Conservation (phyloP, 2,329 filamentous ascomycete species). For the Trichoderma afroharzianum region DNA sequence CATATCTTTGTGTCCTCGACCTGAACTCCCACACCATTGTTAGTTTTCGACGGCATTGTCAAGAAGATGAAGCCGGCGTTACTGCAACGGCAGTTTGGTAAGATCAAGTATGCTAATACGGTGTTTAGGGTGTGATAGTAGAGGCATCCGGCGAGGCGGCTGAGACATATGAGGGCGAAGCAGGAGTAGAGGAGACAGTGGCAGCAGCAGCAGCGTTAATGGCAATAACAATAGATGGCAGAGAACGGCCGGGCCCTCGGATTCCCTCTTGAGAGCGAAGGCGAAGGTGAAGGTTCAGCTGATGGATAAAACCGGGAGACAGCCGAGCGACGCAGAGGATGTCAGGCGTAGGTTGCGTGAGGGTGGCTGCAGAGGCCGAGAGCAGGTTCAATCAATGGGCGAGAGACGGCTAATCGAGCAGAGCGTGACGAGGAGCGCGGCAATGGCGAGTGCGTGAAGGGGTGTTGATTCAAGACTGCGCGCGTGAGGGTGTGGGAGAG, state of each 20-base stretch:
- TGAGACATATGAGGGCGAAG: conserved; percentile 18
- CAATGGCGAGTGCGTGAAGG: conserved; percentile 1
- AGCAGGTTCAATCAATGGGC: background rate
- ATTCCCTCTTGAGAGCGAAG: background rate
- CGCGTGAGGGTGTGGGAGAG: conserved; percentile 13
- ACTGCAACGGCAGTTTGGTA: conserved; percentile 5
- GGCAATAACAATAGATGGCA: background rate
- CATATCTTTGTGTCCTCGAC: conserved; percentile 95
- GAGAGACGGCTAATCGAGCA: background rate
- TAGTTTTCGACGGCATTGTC: conserved; percentile 44
- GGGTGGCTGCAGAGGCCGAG: conserved; percentile 1
- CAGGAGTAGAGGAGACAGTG: background rate
- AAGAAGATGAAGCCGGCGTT: background rate
- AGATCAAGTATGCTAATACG: conserved; percentile 14
- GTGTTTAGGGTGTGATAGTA: conserved; percentile 18
- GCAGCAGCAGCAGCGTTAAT: background rate
- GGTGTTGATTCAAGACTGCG: background rate
- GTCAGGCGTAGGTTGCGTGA: conserved; percentile 3
- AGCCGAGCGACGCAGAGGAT: background rate
- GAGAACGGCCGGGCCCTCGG: background rate
- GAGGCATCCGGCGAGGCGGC: conserved; percentile 19
- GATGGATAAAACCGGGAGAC: background rate
- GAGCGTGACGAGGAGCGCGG: background rate
- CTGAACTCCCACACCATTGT: conserved; percentile 73
- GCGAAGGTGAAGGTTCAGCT: background rate